Conservation (phyloP, 2,329 filamentous ascomycete species). For the Emmonsiellopsis sp. region DNA sequence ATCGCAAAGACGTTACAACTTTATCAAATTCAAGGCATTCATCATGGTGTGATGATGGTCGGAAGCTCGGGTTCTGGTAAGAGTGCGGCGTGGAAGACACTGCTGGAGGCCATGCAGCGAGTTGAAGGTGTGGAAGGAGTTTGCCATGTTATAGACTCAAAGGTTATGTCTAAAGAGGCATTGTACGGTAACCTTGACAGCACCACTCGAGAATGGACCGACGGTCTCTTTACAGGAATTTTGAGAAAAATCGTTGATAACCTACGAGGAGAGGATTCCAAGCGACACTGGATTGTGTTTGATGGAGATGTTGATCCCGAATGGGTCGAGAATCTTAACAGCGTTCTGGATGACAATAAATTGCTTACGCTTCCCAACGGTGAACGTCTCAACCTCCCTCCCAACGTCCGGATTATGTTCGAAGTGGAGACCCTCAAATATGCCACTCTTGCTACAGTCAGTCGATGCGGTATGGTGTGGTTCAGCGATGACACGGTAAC, state of each 20-base stretch:
- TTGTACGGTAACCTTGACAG: conserved; percentile 93
- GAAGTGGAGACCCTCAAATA: conserved; percentile 98
- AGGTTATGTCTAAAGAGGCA: conserved; percentile 99
- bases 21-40: conserved; percentile 94
- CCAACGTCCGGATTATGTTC: conserved; percentile 99
- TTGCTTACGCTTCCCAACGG: conserved; percentile 93
- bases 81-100: conserved; percentile 84
- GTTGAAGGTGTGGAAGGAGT: conserved; percentile 90
- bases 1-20: conserved; percentile 95
- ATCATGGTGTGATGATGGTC: conserved; percentile 99
- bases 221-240: conserved; percentile 95
- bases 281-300: conserved; percentile 98
- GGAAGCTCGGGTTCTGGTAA: conserved; percentile 97
- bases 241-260: conserved; percentile 98
- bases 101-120: conserved; percentile 82
- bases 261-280: conserved; percentile 88
- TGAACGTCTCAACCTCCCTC: conserved; percentile 86
- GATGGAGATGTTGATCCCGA: conserved; percentile 98
- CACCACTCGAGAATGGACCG: conserved; percentile 97
- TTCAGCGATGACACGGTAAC: conserved; percentile 98
- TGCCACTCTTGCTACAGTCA: conserved; percentile 95
- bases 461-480: conserved; percentile 99
- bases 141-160: conserved; percentile 95
- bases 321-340: conserved; percentile 99
- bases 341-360: conserved; percentile 98